Evolutionary conservation across 495 filamentous ascomycete genomes (phyloP).

Genomic region (Barbatosphaeria neglecta): DNA sequence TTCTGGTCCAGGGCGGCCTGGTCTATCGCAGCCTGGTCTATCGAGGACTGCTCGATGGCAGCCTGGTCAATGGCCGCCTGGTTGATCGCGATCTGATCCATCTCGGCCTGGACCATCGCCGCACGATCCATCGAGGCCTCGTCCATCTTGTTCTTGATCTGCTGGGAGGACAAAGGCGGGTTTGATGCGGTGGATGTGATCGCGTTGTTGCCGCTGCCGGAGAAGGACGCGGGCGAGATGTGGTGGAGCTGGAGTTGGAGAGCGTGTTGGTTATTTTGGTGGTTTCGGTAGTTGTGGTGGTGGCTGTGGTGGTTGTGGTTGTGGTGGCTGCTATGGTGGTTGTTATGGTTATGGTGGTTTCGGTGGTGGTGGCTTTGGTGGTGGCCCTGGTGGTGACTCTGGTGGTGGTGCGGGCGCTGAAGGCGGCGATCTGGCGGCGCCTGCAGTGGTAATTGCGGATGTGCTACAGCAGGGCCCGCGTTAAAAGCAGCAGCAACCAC

Average conservation of each 20-base stretch:
- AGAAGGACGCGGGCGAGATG: constrained; percentile 5
- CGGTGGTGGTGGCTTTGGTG: constrained; percentile 11
- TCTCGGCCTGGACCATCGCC: too few relatives aligned
- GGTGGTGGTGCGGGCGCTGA: not conserved
- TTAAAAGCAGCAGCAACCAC: not conserved
- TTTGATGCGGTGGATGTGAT: not conserved
- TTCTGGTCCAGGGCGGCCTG: too few relatives aligned
- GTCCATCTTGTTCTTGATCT: not conserved
- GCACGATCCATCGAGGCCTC: too few relatives aligned
- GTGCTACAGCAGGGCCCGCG: not conserved
- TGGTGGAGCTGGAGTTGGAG: constrained; percentile 18
- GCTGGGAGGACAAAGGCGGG: not conserved
- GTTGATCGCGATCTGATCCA: too few relatives aligned
- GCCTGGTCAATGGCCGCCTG: too few relatives aligned
- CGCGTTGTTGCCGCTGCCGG: too few relatives aligned
- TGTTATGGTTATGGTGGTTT: not conserved
- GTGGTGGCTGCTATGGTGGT: not conserved
- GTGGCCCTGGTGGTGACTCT: not conserved
- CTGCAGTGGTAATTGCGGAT: not conserved
- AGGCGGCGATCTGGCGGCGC: not conserved
- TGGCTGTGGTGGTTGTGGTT: constrained; percentile 1
- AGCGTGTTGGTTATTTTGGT: constrained; percentile 8
- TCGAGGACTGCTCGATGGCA: too few relatives aligned
- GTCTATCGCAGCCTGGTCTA: too few relatives aligned
- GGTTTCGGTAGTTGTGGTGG: constrained; percentile 12